Percentiles rank a stretch among this genome's conserved stretches.
These are phyloP conservation scores for Achlya hypogyna DNA, from an alignment of 352 stramenopile species.

Conservation along the genomic window DNA sequence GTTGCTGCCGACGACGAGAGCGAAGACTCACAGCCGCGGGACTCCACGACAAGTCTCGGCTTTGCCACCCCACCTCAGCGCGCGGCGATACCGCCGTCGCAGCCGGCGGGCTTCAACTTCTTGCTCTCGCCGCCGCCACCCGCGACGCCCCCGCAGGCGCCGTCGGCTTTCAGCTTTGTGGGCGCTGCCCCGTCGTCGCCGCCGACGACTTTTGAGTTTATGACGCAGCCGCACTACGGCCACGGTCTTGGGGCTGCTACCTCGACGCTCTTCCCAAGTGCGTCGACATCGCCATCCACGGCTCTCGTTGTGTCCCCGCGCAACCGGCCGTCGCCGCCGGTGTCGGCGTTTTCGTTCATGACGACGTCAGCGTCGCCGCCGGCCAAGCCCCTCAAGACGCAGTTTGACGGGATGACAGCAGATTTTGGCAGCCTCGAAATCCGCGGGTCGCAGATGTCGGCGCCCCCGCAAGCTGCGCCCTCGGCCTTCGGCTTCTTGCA, in stretches of 20 bases:
- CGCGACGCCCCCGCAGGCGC: not conserved
- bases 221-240: conserved; percentile 9
- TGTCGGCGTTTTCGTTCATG: not conserved
- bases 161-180: conserved; percentile 11
- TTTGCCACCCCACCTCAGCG: not conserved
- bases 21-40: not conserved
- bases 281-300: conserved; percentile 22
- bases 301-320: conserved; percentile 24
- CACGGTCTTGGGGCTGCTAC: conserved; percentile 13
- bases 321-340: conserved; percentile 22
- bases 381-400: not conserved
- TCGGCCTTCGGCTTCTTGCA: conserved; percentile 10
- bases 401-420: not conserved
- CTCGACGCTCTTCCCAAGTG: not conserved
- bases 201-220: not conserved
- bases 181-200: not conserved
- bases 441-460: not conserved
- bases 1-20: not conserved
- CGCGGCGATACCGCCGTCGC: no score
- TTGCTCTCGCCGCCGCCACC: not conserved
- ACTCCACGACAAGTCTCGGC: conserved; percentile 21
- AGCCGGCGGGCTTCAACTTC: not conserved
- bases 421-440: not conserved
- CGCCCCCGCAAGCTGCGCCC: not conserved
- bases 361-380: conserved; percentile 21